Evolutionary conservation across 2,329 filamentous ascomycete genomes (phyloP).

Genomic region (Scortechinia acanthostroma): DNA sequence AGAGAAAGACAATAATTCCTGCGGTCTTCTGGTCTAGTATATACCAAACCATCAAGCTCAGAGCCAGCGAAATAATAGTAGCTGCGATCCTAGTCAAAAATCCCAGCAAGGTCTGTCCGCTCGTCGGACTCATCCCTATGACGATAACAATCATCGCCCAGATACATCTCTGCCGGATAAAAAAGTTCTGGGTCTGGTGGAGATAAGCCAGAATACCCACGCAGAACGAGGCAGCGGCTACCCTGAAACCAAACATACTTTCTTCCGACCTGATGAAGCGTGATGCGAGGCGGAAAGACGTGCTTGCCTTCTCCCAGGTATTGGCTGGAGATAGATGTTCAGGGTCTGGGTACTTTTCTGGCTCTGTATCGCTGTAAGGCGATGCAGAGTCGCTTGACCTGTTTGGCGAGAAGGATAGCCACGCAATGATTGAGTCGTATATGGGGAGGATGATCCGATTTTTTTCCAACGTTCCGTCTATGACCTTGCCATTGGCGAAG

Average conservation of each 20-base stretch:
- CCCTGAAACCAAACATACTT: neutral
- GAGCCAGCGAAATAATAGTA: neutral
- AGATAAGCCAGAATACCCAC: neutral
- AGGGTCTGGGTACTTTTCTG: neutral
- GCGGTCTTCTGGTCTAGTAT: neutral
- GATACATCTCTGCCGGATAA: conserved; percentile 1
- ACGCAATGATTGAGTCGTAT: neutral
- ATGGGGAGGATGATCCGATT: neutral
- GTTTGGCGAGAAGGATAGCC: neutral
- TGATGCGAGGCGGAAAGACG: neutral
- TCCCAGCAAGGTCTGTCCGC: conserved; percentile 1
- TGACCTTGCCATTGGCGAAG: neutral
- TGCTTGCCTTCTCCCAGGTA: neutral
- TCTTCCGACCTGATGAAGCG: neutral
- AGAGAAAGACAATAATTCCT: neutral
- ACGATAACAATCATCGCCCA: conserved; percentile 2
- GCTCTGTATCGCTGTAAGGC: neutral
- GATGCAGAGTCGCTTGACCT: neutral
- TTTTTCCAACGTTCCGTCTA: neutral
- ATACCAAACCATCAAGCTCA: conserved; percentile 1
- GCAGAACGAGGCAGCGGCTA: neutral
- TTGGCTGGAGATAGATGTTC: neutral
- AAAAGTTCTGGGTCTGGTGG: conserved; percentile 1
- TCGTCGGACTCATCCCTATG: conserved; percentile 2
- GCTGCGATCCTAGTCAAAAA: neutral